Conservation (phyloP, 495 filamentous ascomycete species). For the Tricharina praecox region DNA sequence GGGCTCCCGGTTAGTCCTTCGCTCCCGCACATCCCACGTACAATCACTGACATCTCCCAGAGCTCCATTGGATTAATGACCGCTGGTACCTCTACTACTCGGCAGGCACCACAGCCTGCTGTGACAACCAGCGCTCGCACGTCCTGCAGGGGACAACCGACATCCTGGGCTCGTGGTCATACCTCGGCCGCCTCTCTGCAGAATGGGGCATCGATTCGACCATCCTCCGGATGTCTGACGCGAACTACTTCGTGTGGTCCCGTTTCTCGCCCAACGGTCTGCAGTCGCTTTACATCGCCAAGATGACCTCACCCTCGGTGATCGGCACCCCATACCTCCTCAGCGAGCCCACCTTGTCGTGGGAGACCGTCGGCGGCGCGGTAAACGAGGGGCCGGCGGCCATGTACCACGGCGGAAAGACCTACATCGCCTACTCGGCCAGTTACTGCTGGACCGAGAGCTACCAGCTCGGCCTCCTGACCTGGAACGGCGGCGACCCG, state of each 20-base stretch:
- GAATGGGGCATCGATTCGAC: conserved; percentile 37
- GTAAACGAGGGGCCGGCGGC: conserved; percentile 42
- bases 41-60: too few relatives aligned
- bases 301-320: conserved; percentile 24
- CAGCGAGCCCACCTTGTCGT: conserved; percentile 31
- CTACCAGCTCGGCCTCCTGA: conserved; percentile 37
- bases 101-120: conserved; percentile 12
- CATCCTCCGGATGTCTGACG: conserved; percentile 27
- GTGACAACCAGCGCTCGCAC: conserved; percentile 28
- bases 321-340: conserved; percentile 28
- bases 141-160: conserved; percentile 26
- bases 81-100: conserved; percentile 22
- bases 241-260: conserved; percentile 33
- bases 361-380: conserved; percentile 36
- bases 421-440: conserved; percentile 37
- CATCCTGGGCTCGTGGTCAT: conserved; percentile 20
- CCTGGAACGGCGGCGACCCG: conserved; percentile 32
- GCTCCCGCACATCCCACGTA: too few relatives aligned
- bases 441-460: conserved; percentile 36
- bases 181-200: conserved; percentile 26
- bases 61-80: conserved; percentile 18
- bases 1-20: too few relatives aligned
- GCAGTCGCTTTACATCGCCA: conserved; percentile 35
- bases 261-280: conserved; percentile 30
- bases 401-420: conserved; percentile 31